Percentiles rank a stretch among this genome's conserved stretches.
These are phyloP conservation scores for Cordyceps javanica DNA, from an alignment of 2,329 filamentous ascomycete species.

Conservation along the genomic window DNA sequence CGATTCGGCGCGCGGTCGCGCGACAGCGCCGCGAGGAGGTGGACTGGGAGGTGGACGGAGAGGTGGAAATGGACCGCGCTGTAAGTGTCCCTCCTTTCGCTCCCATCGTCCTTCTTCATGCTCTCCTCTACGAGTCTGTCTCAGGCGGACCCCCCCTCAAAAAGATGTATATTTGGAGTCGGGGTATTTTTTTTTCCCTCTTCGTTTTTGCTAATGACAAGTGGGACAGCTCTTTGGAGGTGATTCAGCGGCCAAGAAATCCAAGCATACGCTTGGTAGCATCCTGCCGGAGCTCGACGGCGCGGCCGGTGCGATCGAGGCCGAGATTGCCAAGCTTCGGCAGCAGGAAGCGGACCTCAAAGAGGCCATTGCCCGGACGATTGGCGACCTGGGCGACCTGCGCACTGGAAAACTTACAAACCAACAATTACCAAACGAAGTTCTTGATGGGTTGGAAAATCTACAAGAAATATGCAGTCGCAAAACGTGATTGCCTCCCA, in stretches of 20 bases:
- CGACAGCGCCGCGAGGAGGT: constrained; percentile 46
- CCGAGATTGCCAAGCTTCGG: constrained; percentile 60
- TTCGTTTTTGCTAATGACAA: background rate
- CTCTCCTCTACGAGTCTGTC: no score
- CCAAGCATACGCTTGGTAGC: constrained; percentile 55
- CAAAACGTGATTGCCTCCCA: constrained; percentile 38
- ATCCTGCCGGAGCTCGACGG: constrained; percentile 64
- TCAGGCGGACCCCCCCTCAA: no score
- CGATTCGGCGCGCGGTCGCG: constrained; percentile 51
- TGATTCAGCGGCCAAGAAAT: constrained; percentile 35
- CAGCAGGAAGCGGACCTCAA: constrained; percentile 56
- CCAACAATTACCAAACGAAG: constrained; percentile 55
- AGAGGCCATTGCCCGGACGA: constrained; percentile 55
- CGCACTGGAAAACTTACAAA: constrained; percentile 72
- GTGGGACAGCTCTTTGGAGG: constrained; percentile 51
- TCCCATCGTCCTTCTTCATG: background rate
- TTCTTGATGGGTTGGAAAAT: constrained; percentile 56
- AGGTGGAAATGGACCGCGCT: constrained; percentile 56
- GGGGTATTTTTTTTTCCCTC: background rate
- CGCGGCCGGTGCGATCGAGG: constrained; percentile 59
- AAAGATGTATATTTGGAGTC: background rate
- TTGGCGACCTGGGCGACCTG: constrained; percentile 73
- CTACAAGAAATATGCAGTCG: constrained; percentile 54
- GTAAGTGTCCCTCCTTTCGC: constrained; percentile 29
- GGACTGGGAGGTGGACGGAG: constrained; percentile 52